Percentiles rank a stretch among this genome's conserved stretches.
These are phyloP conservation scores for Puccinia polysora DNA, from an alignment of 1,284 basidiomycete species.

Conservation along the genomic window DNA sequence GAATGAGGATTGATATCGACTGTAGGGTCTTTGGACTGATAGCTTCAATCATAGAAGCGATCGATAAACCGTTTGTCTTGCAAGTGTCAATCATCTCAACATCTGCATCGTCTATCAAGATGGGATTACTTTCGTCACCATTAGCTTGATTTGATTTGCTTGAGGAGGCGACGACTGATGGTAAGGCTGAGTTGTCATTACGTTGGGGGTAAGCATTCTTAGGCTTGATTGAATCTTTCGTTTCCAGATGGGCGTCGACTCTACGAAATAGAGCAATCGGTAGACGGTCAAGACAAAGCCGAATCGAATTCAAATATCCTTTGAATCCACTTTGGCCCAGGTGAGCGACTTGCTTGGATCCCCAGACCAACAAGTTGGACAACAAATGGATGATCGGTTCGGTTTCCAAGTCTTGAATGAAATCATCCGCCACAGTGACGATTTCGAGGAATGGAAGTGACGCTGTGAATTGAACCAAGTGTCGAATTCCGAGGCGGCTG, in stretches of 20 bases:
- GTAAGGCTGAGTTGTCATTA: neutral
- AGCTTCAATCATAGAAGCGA: neutral
- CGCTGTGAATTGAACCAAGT: conserved; percentile 24
- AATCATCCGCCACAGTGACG: neutral
- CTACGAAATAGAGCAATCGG: conserved; percentile 18
- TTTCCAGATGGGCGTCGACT: conserved; percentile 19
- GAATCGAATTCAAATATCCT: conserved; percentile 20
- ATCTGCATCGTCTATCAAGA: conserved; percentile 10
- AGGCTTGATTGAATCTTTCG: conserved; percentile 1
- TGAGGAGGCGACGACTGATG: neutral
- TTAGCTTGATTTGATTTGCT: neutral
- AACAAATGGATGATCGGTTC: conserved; percentile 23
- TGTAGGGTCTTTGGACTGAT: conserved; percentile 25
- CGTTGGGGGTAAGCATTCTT: neutral
- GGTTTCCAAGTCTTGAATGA: neutral
- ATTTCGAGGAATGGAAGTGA: conserved; percentile 31
- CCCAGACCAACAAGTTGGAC: conserved; percentile 36
- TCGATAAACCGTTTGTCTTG: neutral
- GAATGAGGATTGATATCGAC: conserved; percentile 24
- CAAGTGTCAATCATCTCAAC: conserved; percentile 15
- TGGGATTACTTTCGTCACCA: neutral
- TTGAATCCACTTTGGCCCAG: conserved; percentile 11
- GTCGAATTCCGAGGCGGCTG: conserved; percentile 24
- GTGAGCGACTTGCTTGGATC: conserved; percentile 24
- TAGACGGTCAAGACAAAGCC: conserved; percentile 17